A percentile compares a stretch with the other conserved stretches of the same genome.
Evolutionary conservation across 805 yeast species (phyloP).

Genomic region (Komagataella pastoris): DNA sequence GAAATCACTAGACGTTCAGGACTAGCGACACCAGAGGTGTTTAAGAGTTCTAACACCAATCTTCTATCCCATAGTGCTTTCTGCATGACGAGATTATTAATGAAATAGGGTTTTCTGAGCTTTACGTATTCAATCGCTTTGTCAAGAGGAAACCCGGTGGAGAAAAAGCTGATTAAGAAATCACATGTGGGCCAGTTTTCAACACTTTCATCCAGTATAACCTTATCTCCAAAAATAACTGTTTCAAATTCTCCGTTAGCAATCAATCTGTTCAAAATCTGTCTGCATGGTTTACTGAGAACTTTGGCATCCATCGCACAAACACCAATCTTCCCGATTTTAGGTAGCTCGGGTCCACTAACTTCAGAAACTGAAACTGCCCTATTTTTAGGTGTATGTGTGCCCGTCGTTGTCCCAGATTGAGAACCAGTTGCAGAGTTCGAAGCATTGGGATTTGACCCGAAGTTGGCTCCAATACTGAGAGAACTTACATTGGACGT

Average conservation of each 20-base stretch:
- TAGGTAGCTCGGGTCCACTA: constrained; percentile 41
- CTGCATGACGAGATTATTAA: constrained; percentile 85
- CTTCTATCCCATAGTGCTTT: constrained; percentile 97
- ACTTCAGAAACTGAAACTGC: constrained; percentile 23
- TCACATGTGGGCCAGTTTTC: constrained; percentile 99
- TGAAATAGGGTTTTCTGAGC: constrained; percentile 76
- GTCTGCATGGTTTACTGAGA: constrained; percentile 88
- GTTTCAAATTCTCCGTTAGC: constrained; percentile 95
- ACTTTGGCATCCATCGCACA: constrained; percentile 99
- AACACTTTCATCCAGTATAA: constrained; percentile 79
- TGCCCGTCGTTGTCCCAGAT: neutral
- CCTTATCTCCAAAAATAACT: constrained; percentile 94
- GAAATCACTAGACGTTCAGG: constrained; percentile 82
- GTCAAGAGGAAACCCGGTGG: constrained; percentile 92
- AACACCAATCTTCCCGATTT: constrained; percentile 89
- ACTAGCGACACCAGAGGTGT: constrained; percentile 76
- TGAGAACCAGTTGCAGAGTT: neutral
- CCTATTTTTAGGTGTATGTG: constrained; percentile 8
- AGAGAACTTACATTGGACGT: constrained; percentile 3
- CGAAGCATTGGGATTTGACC: neutral
- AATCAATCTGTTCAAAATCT: constrained; percentile 74
- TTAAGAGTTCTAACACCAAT: constrained; percentile 65
- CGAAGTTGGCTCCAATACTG: constrained; percentile 2
- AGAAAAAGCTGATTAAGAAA: constrained; percentile 82
- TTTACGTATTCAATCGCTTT: constrained; percentile 88